A percentile compares a stretch with the other conserved stretches of the same genome.
Evolutionary conservation across 371 early-diverging fungal genomes (phyloP).

Genomic region (Basidiobolus meristosporus): DNA sequence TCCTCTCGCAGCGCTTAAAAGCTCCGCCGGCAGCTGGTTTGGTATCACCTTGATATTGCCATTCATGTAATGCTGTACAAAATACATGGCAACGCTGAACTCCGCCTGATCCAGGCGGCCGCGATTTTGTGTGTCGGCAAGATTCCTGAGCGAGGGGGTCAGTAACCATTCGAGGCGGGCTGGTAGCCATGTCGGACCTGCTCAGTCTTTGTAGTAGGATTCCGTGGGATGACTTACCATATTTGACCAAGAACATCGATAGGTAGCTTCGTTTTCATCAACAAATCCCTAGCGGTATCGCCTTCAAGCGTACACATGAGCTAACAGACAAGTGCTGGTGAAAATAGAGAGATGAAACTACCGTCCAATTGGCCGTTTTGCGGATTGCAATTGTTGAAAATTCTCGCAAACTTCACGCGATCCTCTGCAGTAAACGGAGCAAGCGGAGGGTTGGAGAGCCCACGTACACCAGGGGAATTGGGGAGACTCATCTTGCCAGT

Average conservation of each 20-base stretch:
- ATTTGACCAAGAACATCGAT: not conserved
- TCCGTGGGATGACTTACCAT: not conserved
- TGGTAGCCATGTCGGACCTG: too few relatives aligned
- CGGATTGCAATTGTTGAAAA: not conserved
- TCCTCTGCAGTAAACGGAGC: not conserved
- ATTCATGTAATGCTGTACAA: conserved; percentile 45
- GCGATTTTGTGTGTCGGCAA: conserved; percentile 47
- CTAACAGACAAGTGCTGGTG: conserved; percentile 3
- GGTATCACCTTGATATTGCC: conserved; percentile 33
- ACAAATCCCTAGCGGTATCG: conserved; percentile 1
- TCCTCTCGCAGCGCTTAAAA: too few relatives aligned
- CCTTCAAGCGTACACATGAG: conserved; percentile 5
- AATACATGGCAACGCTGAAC: conserved; percentile 70
- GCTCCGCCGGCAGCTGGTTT: conserved; percentile 24
- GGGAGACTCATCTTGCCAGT: too few relatives aligned
- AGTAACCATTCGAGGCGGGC: not conserved
- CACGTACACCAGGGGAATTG: too few relatives aligned
- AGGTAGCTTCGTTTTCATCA: not conserved
- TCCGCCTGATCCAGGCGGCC: conserved; percentile 46
- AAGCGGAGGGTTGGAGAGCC: too few relatives aligned
- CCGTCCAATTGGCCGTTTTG: conserved; percentile 6
- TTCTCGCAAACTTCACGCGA: not conserved
- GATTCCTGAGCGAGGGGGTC: conserved; percentile 16
- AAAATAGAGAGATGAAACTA: conserved; percentile 14
- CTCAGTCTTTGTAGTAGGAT: not conserved